phyloP scores from a whole-genome alignment of 2,329 filamentous ascomycete genomes.

The Fusarium clavum region DNA sequence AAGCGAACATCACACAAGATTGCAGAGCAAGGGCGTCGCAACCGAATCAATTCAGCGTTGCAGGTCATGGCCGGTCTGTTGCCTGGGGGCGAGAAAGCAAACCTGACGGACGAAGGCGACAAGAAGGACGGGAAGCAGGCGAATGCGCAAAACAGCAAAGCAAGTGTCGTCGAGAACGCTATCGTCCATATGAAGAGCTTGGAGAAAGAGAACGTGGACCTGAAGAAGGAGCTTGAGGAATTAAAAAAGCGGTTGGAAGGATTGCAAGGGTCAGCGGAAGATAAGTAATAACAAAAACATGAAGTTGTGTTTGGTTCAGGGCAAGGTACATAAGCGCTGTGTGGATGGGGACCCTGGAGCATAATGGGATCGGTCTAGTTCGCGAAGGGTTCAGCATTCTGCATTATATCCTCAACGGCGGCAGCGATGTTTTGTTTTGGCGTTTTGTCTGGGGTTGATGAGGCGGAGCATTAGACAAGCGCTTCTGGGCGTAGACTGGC shows the following conservation, averaged over 20 bases:
- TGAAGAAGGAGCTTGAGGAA: slow-evolving; percentile 69
- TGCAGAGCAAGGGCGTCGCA: slow-evolving; percentile 93
- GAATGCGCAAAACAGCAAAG: slow-evolving; percentile 83
- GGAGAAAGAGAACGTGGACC: slow-evolving; percentile 76
- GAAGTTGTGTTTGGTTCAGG: neutral
- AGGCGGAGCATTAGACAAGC: slow-evolving; percentile 34
- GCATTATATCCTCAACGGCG: slow-evolving; percentile 23
- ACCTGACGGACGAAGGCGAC: slow-evolving; percentile 58
- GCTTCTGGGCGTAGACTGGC: slow-evolving; percentile 14
- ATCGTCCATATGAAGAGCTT: slow-evolving; percentile 94
- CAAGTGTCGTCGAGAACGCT: slow-evolving; percentile 95
- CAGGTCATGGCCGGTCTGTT: slow-evolving; percentile 90
- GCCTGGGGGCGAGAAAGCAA: slow-evolving; percentile 66
- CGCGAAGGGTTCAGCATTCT: slow-evolving; percentile 7
- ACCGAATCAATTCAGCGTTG: slow-evolving; percentile 93
- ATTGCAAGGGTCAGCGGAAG: slow-evolving; percentile 32
- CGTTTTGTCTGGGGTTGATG: slow-evolving; percentile 23
- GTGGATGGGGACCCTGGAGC: neutral
- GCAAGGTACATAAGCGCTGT: slow-evolving; percentile 2
- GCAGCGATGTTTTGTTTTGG: slow-evolving; percentile 35
- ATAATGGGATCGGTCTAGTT: slow-evolving; percentile 33
- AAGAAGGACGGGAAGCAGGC: slow-evolving; percentile 61
- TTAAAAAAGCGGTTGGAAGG: slow-evolving; percentile 50
- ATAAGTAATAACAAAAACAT: slow-evolving; percentile 22
- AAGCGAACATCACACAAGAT: slow-evolving; percentile 99